Evolutionary conservation across 129 eudicot genomes (phyloP).

Genomic region (Lonicera japonica): DNA sequence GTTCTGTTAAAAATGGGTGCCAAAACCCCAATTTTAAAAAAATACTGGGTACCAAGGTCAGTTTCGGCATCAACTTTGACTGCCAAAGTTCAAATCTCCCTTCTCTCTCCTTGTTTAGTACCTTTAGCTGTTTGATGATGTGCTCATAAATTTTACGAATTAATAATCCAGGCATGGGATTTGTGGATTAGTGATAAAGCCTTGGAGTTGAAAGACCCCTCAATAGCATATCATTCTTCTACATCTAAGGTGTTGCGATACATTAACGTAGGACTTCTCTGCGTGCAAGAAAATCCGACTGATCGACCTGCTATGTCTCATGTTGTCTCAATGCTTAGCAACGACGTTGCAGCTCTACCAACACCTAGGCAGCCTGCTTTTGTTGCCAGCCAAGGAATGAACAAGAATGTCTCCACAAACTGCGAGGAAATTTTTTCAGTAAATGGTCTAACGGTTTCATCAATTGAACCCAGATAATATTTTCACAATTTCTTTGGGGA

Average conservation of each 20-base stretch:
- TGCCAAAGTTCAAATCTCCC: too few species aligned
- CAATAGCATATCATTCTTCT: conserved; percentile 2
- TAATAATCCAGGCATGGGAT: conserved; percentile 16
- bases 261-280: conserved; percentile 15
- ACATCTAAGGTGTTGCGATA: conserved; percentile 2
- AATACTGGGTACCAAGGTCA: too few species aligned
- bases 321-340: conserved; percentile 14
- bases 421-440: background rate
- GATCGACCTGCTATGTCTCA: conserved; percentile 20
- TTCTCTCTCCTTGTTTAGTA: too few species aligned
- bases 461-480: conserved; percentile 5
- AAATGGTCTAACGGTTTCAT: conserved; percentile 11
- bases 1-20: too few species aligned
- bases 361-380: conserved; percentile 21
- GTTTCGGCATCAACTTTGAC: too few species aligned
- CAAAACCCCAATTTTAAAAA: too few species aligned
- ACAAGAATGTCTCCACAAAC: conserved; percentile 1
- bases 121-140: background rate
- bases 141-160: background rate
- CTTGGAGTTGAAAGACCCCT: conserved; percentile 10
- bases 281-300: conserved; percentile 16
- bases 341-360: conserved; percentile 7
- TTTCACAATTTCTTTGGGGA: background rate
- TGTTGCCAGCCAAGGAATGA: background rate
- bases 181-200: conserved; percentile 11